Percentiles rank a stretch among this genome's conserved stretches.
Evolutionary conservation across 2,329 filamentous ascomycete species (phyloP).

Genomic region (Neocatenulostroma microsporum): DNA sequence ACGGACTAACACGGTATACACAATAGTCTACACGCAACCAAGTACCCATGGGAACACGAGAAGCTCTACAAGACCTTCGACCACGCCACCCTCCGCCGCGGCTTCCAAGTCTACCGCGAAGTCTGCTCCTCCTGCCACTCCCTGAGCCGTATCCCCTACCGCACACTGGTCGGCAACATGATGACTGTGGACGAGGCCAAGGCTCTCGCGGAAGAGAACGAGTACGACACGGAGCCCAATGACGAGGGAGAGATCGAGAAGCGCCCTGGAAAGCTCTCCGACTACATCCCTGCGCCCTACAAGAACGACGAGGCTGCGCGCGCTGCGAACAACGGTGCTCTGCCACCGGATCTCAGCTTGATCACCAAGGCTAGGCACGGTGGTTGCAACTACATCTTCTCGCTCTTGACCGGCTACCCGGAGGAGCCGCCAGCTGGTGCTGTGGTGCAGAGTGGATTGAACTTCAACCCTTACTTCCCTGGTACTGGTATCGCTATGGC

Average conservation of each 20-base stretch:
- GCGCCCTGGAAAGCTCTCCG: constrained; percentile 95
- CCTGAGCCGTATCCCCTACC: constrained; percentile 87
- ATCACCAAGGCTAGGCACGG: constrained; percentile 97
- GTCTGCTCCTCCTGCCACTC: constrained; percentile 98
- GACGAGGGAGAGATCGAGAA: constrained; percentile 97
- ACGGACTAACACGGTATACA: constrained; percentile 9
- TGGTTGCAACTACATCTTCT: constrained; percentile 98
- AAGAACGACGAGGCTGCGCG: constrained; percentile 98
- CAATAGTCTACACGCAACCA: constrained; percentile 74
- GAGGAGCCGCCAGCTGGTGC: constrained; percentile 91
- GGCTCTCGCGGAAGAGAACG: constrained; percentile 92
- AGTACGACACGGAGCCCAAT: constrained; percentile 97
- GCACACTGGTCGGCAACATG: constrained; percentile 78
- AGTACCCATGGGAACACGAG: constrained; percentile 93
- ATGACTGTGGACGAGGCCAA: constrained; percentile 98
- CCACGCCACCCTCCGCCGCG: constrained; percentile 93
- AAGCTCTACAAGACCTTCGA: constrained; percentile 95
- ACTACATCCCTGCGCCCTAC: constrained; percentile 92
- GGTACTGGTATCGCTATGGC: constrained; percentile 98
- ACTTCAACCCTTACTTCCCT: constrained; percentile 99
- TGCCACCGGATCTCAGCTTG: constrained; percentile 93
- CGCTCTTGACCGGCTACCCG: constrained; percentile 90
- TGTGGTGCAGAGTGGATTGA: constrained; percentile 76
- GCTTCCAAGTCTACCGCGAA: constrained; percentile 99
- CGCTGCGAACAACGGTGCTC: constrained; percentile 95